Evolutionary conservation across 2,329 filamentous ascomycete genomes (phyloP).

Genomic region (Epichloe typhina): DNA sequence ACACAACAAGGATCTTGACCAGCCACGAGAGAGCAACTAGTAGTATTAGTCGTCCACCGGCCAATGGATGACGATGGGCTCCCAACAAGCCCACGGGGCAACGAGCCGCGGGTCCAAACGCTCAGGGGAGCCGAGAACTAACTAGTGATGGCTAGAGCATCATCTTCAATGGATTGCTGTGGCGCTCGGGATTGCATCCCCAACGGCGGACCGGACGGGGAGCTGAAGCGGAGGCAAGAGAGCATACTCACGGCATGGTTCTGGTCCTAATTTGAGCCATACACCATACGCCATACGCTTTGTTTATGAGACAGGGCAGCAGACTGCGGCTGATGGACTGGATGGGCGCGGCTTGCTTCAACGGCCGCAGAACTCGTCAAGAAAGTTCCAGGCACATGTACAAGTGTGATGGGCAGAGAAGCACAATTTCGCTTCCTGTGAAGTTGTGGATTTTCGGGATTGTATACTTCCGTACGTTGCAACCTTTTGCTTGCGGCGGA

Average conservation of each 20-base stretch:
- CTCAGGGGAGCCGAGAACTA: not conserved
- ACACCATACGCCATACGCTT: too few relatives aligned
- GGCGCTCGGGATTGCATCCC: not conserved
- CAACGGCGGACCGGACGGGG: not conserved
- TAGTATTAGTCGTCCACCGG: not conserved
- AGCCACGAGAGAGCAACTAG: not conserved
- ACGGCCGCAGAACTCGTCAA: not conserved
- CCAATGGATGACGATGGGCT: not conserved
- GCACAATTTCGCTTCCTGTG: not conserved
- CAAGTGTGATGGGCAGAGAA: not conserved
- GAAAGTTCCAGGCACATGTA: not conserved
- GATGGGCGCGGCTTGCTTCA: not conserved
- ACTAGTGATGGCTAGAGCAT: not conserved
- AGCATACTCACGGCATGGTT: not conserved
- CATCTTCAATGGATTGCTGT: not conserved
- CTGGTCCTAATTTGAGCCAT: not conserved
- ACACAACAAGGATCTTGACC: not conserved
- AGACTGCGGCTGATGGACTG: not conserved
- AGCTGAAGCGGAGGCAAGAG: not conserved
- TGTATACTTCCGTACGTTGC: too few relatives aligned
- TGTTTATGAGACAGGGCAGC: not conserved
- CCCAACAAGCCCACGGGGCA: too few relatives aligned
- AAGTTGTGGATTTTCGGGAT: not conserved
- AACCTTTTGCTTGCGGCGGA: not conserved
- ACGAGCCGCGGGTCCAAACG: not conserved